Percentiles rank a stretch among this genome's conserved stretches.
phyloP scores from a whole-genome alignment of 495 filamentous ascomycete genomes.

The Pseudevernia furfuracea region DNA sequence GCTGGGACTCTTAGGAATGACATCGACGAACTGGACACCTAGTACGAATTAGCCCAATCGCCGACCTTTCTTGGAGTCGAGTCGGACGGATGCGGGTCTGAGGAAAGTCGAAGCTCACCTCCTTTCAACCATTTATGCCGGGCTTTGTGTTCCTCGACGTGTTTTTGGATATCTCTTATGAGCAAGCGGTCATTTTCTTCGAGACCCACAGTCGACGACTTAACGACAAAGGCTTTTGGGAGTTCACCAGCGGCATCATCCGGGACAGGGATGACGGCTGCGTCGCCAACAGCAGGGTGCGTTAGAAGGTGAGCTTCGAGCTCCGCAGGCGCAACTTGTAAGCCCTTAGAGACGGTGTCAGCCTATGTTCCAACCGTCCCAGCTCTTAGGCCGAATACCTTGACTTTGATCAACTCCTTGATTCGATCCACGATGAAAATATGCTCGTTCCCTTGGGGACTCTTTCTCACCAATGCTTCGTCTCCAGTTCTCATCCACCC shows the following conservation, averaged over 20 bases:
- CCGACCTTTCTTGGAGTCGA: neutral
- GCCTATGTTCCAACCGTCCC: neutral
- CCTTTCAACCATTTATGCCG: slow-evolving; percentile 86
- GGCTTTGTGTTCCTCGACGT: slow-evolving; percentile 78
- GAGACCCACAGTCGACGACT: slow-evolving; percentile 49
- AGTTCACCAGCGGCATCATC: slow-evolving; percentile 71
- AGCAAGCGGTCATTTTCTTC: slow-evolving; percentile 54
- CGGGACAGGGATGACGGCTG: slow-evolving; percentile 72
- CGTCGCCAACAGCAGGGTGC: slow-evolving; percentile 73
- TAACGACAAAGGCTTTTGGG: slow-evolving; percentile 83
- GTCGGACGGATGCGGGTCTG: neutral
- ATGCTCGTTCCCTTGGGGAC: slow-evolving; percentile 63
- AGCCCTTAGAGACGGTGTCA: slow-evolving; percentile 46
- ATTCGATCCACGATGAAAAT: slow-evolving; percentile 79
- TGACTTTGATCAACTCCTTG: slow-evolving; percentile 92
- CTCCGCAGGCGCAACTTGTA: slow-evolving; percentile 88
- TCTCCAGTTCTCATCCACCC: slow-evolving; percentile 84
- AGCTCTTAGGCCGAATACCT: slow-evolving; percentile 43
- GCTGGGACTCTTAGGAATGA: slow-evolving; percentile 81
- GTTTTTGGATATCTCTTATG: slow-evolving; percentile 57
- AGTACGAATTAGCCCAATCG: slow-evolving; percentile 3
- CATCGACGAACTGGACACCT: slow-evolving; percentile 37
- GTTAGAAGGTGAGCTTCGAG: slow-evolving; percentile 82
- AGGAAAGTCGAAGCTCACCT: slow-evolving; percentile 20
- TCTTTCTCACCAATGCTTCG: slow-evolving; percentile 62